Evolutionary conservation across 129 eudicot genomes (phyloP), one percentile per base, ranked within the genome.

Genomic region (Chrysanthemum seticuspe): DNA sequence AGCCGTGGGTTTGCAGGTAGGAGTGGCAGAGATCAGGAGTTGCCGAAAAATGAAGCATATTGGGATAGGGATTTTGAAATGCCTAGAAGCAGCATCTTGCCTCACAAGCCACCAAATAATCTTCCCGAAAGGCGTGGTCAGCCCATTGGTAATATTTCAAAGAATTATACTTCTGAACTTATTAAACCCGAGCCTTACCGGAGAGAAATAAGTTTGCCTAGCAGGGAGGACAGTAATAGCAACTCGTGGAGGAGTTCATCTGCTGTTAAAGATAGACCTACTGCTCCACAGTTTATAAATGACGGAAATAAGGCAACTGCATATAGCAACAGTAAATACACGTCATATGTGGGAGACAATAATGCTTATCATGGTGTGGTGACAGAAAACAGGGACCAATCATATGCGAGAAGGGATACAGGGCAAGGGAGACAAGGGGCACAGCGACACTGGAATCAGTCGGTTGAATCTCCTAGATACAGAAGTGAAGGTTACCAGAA

Each of bases 21-120:
- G 71, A 78, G 79, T 29, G 58, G 27, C 25, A 86, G 88, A 75
- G 97, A 88, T 60, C 74, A 65, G 36, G 91, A 89, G 10, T 71
- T 58, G 60, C 80, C 85, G 2, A 88, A 80, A 74, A 80, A 48
- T 71, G 91, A 86, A 74, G 66, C 57, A 40, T 88, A 86, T 81
- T 95, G 99, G 99, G 97, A 95, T 53, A 83, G 91, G 74, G 97
- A 88, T 76, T 86, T 83, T 85, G 97, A 88, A 52, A 65, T 88
- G 70, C 96, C 93, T 0, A 75, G 96, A 77, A 73, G 74, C 74
- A 86, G 80, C 82, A 73, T 84, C 59, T 76, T 83, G 58, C 96
- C 91, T 23, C 83, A 79, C 53, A 94, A 88, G 58, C 89, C 88
- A 21, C 84, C 74, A 36, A 83, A 72, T 70, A 82, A 65, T 73